Percentiles rank a stretch among this genome's conserved stretches.
These are phyloP conservation scores for Saccharomyces hybrid DNA, from an alignment of 1,139 yeast species.

Conservation along the genomic window DNA sequence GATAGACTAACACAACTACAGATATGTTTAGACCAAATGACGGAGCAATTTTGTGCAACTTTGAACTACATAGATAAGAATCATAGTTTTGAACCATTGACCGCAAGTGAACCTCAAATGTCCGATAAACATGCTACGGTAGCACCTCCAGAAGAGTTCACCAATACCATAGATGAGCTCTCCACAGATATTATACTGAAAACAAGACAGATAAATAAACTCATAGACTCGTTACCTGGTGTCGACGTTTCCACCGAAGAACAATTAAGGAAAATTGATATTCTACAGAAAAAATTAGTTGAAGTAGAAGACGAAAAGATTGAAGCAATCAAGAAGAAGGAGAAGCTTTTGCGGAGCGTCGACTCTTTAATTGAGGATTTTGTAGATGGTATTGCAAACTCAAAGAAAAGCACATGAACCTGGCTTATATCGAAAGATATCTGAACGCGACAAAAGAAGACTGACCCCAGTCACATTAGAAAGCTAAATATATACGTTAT, in stretches of 20 bases:
- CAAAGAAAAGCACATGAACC: conserved; percentile 9
- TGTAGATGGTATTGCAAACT: conserved; percentile 28
- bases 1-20: conserved; percentile 91
- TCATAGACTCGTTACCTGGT: conserved; percentile 88
- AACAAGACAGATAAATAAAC: conserved; percentile 75
- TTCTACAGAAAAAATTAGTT: conserved; percentile 57
- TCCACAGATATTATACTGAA: conserved; percentile 79
- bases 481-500: not conserved
- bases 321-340: conserved; percentile 57
- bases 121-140: conserved; percentile 39
- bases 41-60: conserved; percentile 88
- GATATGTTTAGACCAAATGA: conserved; percentile 81
- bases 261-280: conserved; percentile 59
- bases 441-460: not conserved
- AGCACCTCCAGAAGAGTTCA: conserved; percentile 45
- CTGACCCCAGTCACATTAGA: not conserved
- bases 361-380: conserved; percentile 50
- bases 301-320: conserved; percentile 55
- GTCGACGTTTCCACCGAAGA: conserved; percentile 75
- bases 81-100: conserved; percentile 49
- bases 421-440: not conserved
- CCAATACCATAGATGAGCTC: conserved; percentile 58
- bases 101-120: conserved; percentile 43
- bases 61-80: conserved; percentile 74
- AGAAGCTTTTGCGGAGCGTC: conserved; percentile 54